Evolutionary conservation across 2,329 filamentous ascomycete genomes (phyloP).

Genomic region (Mollisia scopiformis): DNA sequence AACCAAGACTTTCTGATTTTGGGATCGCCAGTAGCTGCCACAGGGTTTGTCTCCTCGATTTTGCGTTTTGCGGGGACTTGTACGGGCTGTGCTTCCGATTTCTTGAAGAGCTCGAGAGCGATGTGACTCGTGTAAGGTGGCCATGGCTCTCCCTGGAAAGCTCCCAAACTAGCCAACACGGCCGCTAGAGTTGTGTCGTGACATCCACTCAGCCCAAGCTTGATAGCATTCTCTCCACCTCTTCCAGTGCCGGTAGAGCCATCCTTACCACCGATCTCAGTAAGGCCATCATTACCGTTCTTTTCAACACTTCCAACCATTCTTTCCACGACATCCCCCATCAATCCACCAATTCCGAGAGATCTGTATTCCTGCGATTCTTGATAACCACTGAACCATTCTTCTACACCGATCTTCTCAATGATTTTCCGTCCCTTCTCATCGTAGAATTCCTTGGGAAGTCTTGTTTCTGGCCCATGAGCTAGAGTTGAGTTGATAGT

Average conservation of each 20-base stretch:
- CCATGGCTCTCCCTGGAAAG: conserved; percentile 75
- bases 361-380: conserved; percentile 87
- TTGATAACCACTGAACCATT: conserved; percentile 89
- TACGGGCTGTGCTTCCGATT: conserved; percentile 40
- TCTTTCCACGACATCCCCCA: conserved; percentile 80
- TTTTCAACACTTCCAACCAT: conserved; percentile 72
- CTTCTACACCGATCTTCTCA: conserved; percentile 76
- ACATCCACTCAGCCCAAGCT: conserved; percentile 81
- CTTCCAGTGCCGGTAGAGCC: conserved; percentile 43
- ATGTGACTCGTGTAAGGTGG: conserved; percentile 93
- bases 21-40: neutral
- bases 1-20: conserved; percentile 29
- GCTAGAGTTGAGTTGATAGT: conserved; percentile 87
- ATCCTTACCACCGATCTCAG: conserved; percentile 47
- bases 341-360: conserved; percentile 81
- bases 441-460: conserved; percentile 90
- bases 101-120: conserved; percentile 85
- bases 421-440: conserved; percentile 69
- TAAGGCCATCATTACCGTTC: conserved; percentile 52
- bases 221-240: conserved; percentile 58
- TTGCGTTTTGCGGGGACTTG: conserved; percentile 29
- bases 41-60: neutral
- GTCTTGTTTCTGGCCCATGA: conserved; percentile 76
- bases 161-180: conserved; percentile 76
- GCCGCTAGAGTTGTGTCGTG: conserved; percentile 93